Evolutionary conservation across 192 early-diverging fungal species (phyloP), one percentile per base, ranked within the genome.

Genomic region (Coemansia sp.): DNA sequence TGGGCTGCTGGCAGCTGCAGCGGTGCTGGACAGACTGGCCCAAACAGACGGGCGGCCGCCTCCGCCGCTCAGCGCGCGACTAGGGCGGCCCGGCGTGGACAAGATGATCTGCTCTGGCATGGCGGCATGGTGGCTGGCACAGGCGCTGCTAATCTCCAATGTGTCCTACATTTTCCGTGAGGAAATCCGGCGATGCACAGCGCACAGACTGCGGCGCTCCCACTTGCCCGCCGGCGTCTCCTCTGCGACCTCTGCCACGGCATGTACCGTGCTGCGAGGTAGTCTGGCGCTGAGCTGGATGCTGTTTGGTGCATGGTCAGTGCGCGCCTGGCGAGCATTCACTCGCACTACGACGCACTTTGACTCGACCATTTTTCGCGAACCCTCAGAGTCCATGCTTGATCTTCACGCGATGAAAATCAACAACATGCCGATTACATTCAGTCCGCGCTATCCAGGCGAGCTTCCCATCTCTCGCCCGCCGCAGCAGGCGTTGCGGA

Each of bases 81-180:
- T 80, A 21, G 62, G 58, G 15, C 41, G 15, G 35, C 46, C 60
- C 46, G 27, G 42, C 10, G 43, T 62, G 3, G 77, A 80, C 32
- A 53, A 61, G 8, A 9, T 68, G 4, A 53, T 62, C 22, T 61
- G 60, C 46, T 67, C 71, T 27, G 40, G 67, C 26, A 62, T 80
- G 67, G 62, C 72, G 0, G 50, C 71, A 5, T 80, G 77, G 77
- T 80, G 77, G 77, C 56, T 80, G n/a, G 44, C 61, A 0, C 62
- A 70, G 54, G 57, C 71, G 0, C 32, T 74, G 19, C 61, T 43
- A 11, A 32, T 68, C n/a, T 71, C 77, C 15, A 74, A 80, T 34
- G 64, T 67, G 40, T 52, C 64, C 18, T 80, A 61, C 39, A 56
- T 80, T 1, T 80, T 70, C 35, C 71, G 77, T 37, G 64, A 64